Evolutionary conservation across 129 eudicot species (phyloP).

Genomic region (Escallonia rubra): DNA sequence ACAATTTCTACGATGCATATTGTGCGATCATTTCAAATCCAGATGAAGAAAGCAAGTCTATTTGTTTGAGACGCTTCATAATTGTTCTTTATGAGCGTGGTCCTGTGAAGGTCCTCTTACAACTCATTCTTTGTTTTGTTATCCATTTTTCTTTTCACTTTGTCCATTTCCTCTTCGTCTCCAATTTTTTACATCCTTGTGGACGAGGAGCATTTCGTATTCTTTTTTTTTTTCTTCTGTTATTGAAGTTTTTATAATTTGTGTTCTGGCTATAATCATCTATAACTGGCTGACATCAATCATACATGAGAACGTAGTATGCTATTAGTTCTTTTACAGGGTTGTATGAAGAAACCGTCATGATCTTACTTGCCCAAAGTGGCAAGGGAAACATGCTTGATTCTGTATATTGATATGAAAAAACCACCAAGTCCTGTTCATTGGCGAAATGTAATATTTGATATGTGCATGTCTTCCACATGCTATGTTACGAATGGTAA

Average conservation of each 20-base stretch:
- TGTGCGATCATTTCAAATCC: constrained; percentile 95
- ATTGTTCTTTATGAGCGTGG: constrained; percentile 92
- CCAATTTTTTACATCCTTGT: background rate
- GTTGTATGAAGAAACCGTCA: background rate
- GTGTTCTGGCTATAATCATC: too few relatives aligned
- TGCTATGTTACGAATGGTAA: too few relatives aligned
- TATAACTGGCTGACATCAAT: too few relatives aligned
- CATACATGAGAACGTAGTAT: background rate
- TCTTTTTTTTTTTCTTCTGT: too few relatives aligned
- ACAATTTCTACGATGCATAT: constrained; percentile 76
- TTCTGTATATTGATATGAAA: background rate
- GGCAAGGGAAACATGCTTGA: background rate
- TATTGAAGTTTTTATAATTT: too few relatives aligned
- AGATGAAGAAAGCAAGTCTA: constrained; percentile 91
- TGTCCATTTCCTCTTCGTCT: background rate
- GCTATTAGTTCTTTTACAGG: background rate
- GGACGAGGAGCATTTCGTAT: too few relatives aligned
- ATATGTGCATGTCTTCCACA: too few relatives aligned
- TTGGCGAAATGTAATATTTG: background rate
- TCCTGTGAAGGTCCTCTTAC: constrained; percentile 65
- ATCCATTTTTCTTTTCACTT: background rate
- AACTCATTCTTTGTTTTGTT: background rate
- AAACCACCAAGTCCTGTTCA: background rate
- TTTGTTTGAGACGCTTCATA: constrained; percentile 94
- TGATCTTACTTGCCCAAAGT: background rate